phyloP scores from a whole-genome alignment of 257 asterid species.

The Capsicum rhomboideum region DNA sequence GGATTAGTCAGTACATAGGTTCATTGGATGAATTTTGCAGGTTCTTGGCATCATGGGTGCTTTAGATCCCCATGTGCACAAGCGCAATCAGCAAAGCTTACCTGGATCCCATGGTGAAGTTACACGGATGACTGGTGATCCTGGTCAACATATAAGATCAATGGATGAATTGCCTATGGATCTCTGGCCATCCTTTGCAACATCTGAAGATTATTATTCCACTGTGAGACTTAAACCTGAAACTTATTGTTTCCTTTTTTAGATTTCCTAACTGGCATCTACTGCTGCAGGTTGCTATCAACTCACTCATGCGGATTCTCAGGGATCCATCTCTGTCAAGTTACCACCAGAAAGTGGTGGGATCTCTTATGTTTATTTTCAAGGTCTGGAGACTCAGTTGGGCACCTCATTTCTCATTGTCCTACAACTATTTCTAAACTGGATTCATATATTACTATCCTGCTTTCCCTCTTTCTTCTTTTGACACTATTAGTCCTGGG shows the following conservation, averaged over 20 bases:
- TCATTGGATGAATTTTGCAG: slow-evolving; percentile 24
- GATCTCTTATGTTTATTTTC: slow-evolving; percentile 96
- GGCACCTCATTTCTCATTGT: not conserved
- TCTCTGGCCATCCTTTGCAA: slow-evolving; percentile 99
- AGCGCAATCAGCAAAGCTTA: slow-evolving; percentile 72
- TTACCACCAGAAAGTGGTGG: slow-evolving; percentile 95
- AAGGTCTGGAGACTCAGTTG: slow-evolving; percentile 42
- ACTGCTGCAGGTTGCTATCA: slow-evolving; percentile 80
- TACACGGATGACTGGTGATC: slow-evolving; percentile 70
- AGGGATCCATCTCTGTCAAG: slow-evolving; percentile 97
- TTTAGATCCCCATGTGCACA: slow-evolving; percentile 91
- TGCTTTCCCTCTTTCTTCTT: not conserved
- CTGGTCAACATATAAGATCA: slow-evolving; percentile 77
- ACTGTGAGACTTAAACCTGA: slow-evolving; percentile 55
- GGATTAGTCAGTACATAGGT: not conserved
- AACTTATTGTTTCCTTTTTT: slow-evolving; percentile 1
- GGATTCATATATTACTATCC: not conserved
- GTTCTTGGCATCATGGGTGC: slow-evolving; percentile 99
- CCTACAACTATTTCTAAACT: not conserved
- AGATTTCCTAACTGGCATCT: slow-evolving; percentile 4
- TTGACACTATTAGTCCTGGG: slow-evolving; percentile 4
- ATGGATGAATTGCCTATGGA: slow-evolving; percentile 90
- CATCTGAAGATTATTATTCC: slow-evolving; percentile 95
- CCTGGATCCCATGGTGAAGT: slow-evolving; percentile 96
- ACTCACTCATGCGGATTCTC: slow-evolving; percentile 93